Conservation (phyloP, 2,329 filamentous ascomycete species). For the Colletotrichum cordylinicola region DNA sequence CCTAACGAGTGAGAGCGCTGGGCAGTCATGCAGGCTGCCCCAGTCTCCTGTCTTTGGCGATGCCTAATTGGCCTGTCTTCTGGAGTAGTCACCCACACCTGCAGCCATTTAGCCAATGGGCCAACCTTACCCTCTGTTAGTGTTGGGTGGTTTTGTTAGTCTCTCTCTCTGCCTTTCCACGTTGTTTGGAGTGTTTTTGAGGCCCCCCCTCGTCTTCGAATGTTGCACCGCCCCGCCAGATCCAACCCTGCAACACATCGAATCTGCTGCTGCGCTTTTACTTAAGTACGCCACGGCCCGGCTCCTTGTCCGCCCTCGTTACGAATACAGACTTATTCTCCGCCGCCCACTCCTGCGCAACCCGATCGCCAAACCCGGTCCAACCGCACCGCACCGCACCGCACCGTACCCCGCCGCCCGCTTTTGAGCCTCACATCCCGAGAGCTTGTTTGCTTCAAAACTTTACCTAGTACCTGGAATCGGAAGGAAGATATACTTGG, state of each 20-base stretch:
- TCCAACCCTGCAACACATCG: neutral
- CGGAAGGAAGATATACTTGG: neutral
- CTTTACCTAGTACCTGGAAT: neutral
- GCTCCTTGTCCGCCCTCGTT: constrained; percentile 5
- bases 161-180: neutral
- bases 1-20: constrained; percentile 17
- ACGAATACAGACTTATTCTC: neutral
- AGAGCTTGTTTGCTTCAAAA: neutral
- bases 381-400: neutral
- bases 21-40: constrained; percentile 23
- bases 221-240: constrained; percentile 16
- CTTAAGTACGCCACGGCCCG: constrained; percentile 19
- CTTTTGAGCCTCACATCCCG: constrained; percentile 1
- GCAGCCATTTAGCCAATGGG: constrained; percentile 7
- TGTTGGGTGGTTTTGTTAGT: neutral
- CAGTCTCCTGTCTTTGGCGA: neutral
- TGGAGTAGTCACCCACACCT: neutral
- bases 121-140: neutral
- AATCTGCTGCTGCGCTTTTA: neutral
- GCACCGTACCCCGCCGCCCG: neutral
- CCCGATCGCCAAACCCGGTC: neutral
- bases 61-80: constrained; percentile 5
- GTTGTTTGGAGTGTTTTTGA: constrained; percentile 6
- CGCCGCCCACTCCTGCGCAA: neutral
- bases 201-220: constrained; percentile 10